Evolutionary conservation across 2,329 filamentous ascomycete species (phyloP).

Genomic region (Triangularia verruculosa): DNA sequence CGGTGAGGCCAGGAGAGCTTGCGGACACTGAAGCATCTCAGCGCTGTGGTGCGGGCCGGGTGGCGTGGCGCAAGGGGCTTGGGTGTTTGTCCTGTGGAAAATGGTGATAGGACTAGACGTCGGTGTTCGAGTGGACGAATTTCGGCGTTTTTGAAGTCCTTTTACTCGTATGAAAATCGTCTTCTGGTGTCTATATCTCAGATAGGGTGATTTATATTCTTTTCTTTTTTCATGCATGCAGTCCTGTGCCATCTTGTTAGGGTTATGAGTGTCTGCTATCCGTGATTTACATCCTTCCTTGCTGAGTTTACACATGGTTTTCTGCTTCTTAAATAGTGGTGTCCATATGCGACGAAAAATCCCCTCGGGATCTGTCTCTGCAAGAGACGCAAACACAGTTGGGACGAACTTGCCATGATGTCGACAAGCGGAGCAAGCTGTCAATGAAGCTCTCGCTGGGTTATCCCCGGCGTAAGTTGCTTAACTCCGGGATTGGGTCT

Average conservation of each 20-base stretch:
- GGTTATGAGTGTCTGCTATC: too few relatives aligned
- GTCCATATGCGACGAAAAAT: neutral
- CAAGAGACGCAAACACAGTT: neutral
- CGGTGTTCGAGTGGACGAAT: neutral
- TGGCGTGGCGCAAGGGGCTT: neutral
- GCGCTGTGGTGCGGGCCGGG: neutral
- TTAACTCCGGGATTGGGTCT: neutral
- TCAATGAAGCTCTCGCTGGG: neutral
- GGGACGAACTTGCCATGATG: neutral
- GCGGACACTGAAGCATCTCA: neutral
- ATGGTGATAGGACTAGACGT: neutral
- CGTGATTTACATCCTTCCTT: too few relatives aligned
- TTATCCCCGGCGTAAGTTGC: neutral
- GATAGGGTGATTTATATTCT: too few relatives aligned
- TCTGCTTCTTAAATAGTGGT: too few relatives aligned
- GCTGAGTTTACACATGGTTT: too few relatives aligned
- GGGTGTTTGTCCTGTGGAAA: neutral
- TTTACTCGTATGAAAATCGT: too few relatives aligned
- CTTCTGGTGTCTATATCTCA: too few relatives aligned
- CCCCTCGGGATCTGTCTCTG: neutral
- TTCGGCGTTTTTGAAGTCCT: neutral
- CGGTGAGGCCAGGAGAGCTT: neutral
- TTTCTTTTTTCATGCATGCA: too few relatives aligned
- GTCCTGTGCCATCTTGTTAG: too few relatives aligned
- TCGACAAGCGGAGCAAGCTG: neutral